Evolutionary conservation across 2,329 filamentous ascomycete genomes (phyloP), one percentile per base, ranked within the genome.

Genomic region (Chalara sp.): DNA sequence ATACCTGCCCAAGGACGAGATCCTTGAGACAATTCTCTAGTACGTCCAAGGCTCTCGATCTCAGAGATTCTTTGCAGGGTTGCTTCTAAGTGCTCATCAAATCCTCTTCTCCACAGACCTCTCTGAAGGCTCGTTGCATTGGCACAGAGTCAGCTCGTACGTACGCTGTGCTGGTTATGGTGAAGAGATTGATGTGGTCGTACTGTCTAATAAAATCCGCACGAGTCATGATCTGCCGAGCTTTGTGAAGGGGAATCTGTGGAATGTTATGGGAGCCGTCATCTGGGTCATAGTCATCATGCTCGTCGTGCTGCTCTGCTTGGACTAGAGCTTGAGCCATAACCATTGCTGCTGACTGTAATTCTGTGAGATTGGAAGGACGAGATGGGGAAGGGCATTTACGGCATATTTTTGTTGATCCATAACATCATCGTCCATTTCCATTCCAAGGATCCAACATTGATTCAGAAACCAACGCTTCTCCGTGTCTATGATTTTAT

Each of bases 361-460:
- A 33, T 11, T 13, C 4, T 43, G 31, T 51, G 51, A 52, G 50
- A 37, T 47, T 29, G 13, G 21, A 33, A 8, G 28, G 39, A n/a
- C 6, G 42, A 31, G 44, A 12, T 44, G 13, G 1, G n/a, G 35
- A 29, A 11, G 6, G 52, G 39, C 32, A 79, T 84, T 70, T 74
- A 89, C 86, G 44, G 91, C 89, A 75, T 89, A 96, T 68, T 97
- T 96, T 66, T 97, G 90, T 68, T 96, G 88, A 64, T 96, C 89
- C 85, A 97, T 97, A 59, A 96, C 93, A 65, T 99, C 93, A 68
- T 97, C 93, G 60, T 97, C 93, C 85, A 86, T 90, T 56, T 84
- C 83, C 54, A 71, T 74, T 13, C 87, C 87, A 1, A 91, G 74
- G 49, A 90, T 87, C 73, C 86, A 86, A 65, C 86, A 89, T 64